These are phyloP conservation scores for Paramecium pentaurelia DNA, from an alignment of 73 alveolate genomes.

Conservation along the genomic window DNA sequence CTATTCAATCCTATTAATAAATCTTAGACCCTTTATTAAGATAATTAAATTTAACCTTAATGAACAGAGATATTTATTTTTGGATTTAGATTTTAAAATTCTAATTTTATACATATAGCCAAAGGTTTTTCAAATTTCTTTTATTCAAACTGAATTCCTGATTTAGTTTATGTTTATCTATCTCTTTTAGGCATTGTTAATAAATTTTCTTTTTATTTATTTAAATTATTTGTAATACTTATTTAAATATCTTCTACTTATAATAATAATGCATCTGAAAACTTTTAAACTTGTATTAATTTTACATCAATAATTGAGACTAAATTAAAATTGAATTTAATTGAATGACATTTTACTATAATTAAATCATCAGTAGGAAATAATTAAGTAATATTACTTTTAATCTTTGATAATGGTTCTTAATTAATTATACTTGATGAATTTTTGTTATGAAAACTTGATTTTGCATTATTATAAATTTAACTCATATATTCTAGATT, in stretches of 20 bases:
- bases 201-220: not conserved
- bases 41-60: not conserved
- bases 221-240: not conserved
- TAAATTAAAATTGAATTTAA: not conserved
- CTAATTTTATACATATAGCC: not conserved
- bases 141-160: not conserved
- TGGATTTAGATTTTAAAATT: not conserved
- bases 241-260: not conserved
- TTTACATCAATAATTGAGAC: not conserved
- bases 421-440: not conserved
- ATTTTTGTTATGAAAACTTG: not conserved
- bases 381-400: not conserved
- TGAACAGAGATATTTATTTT: not conserved
- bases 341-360: not conserved
- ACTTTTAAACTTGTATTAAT: not conserved
- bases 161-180: not conserved
- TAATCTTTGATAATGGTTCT: not conserved
- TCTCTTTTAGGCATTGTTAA: slow-evolving; percentile 5
- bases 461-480: not conserved
- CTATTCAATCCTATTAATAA: slow-evolving; percentile 19
- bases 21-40: slow-evolving; percentile 6
- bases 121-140: not conserved
- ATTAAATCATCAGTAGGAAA: not conserved
- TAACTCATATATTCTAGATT: not conserved
- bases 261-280: not conserved